A percentile compares a stretch with the other conserved stretches of the same genome.
Evolutionary conservation across 371 early-diverging fungal genomes (phyloP).

Genomic region (Basidiobolus meristosporus): DNA sequence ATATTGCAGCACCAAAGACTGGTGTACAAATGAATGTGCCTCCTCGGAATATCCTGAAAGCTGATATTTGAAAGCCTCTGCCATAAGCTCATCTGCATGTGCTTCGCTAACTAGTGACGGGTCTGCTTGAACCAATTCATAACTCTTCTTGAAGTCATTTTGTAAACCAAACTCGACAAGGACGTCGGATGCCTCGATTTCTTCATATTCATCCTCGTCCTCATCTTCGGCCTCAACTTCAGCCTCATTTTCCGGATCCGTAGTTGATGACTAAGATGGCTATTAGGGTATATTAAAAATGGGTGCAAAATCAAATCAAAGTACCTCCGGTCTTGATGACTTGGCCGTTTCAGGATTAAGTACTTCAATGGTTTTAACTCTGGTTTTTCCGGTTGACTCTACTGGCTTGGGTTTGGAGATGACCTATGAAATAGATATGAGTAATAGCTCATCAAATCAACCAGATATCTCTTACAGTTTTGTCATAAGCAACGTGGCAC

Average conservation of each 20-base stretch:
- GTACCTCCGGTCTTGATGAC: not conserved
- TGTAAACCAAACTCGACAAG: constrained; percentile 38
- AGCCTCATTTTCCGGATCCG: not conserved
- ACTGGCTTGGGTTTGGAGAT: constrained; percentile 1
- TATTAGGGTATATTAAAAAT: not conserved
- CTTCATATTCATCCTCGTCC: constrained; percentile 28
- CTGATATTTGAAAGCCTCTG: constrained; percentile 65
- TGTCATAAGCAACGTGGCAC: constrained; percentile 6
- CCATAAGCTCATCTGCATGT: constrained; percentile 67
- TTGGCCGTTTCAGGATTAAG: constrained; percentile 2
- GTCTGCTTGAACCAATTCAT: constrained; percentile 40
- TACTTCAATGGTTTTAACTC: constrained; percentile 4
- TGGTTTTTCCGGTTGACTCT: constrained; percentile 1
- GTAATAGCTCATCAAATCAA: not conserved
- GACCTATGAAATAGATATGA: not conserved
- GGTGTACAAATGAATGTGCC: constrained; percentile 61
- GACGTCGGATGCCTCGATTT: constrained; percentile 32
- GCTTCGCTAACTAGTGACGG: constrained; percentile 43
- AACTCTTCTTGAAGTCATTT: constrained; percentile 40
- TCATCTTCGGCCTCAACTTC: not conserved
- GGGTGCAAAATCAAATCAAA: not conserved
- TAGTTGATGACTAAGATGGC: not conserved
- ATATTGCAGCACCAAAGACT: constrained; percentile 66
- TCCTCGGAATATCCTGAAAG: constrained; percentile 40
- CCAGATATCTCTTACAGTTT: constrained; percentile 3